Conservation (phyloP, 768 basidiomycete species). For the Pisolithus tinctorius region DNA sequence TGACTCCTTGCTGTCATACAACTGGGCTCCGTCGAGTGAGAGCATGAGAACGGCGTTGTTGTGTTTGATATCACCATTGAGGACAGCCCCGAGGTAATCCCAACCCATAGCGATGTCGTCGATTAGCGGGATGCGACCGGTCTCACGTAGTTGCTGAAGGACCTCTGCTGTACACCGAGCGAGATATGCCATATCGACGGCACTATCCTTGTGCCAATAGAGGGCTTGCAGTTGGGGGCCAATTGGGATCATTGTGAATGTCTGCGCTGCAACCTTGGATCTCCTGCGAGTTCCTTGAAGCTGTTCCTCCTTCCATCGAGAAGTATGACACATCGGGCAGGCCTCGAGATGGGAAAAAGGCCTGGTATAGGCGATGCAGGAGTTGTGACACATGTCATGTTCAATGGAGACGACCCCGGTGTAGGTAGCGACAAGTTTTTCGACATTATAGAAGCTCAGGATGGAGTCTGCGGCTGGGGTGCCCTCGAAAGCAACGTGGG, state of each 20-base stretch:
- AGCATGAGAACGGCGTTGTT: conserved; percentile 27
- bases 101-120: conserved; percentile 5
- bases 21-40: conserved; percentile 35
- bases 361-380: conserved; percentile 20
- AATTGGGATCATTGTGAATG: conserved; percentile 13
- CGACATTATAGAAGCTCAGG: conserved; percentile 8
- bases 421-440: conserved; percentile 1
- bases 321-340: conserved; percentile 26
- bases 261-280: conserved; percentile 3
- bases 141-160: not conserved
- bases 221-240: conserved; percentile 29
- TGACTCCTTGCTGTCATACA: conserved; percentile 21
- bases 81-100: conserved; percentile 1
- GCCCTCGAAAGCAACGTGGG: not conserved
- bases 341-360: conserved; percentile 5
- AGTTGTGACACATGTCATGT: conserved; percentile 5
- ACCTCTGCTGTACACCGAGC: conserved; percentile 1
- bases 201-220: conserved; percentile 8
- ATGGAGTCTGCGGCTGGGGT: conserved; percentile 5
- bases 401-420: not conserved
- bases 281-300: not conserved
- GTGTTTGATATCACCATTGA: not conserved
- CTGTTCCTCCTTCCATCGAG: not conserved
- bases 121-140: not conserved
- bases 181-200: conserved; percentile 1